A percentile compares a stretch with the other conserved stretches of the same genome.
Conservation (phyloP, 192 early-diverging fungal species). For the Coemansia sp. region DNA sequence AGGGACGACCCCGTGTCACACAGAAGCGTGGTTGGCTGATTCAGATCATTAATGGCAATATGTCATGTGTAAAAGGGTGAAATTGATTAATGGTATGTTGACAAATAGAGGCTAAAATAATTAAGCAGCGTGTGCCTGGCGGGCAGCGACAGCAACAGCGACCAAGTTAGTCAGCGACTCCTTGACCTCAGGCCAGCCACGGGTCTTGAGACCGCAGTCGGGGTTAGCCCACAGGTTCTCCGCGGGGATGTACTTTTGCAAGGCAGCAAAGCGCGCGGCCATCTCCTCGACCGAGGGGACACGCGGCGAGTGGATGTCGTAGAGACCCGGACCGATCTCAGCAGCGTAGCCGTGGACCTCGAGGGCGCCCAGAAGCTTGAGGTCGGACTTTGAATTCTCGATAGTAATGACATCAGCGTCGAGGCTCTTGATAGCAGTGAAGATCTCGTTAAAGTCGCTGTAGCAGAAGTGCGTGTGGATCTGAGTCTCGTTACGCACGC, state of each 20-base stretch:
- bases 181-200: slow-evolving; percentile 93
- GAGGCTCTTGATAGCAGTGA: slow-evolving; percentile 86
- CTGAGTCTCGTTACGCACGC: slow-evolving; percentile 85
- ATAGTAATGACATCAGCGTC: slow-evolving; percentile 98
- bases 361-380: slow-evolving; percentile 91
- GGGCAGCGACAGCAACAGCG: slow-evolving; percentile 71
- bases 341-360: slow-evolving; percentile 81
- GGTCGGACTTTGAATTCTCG: slow-evolving; percentile 97
- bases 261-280: slow-evolving; percentile 75
- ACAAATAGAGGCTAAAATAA: not conserved
- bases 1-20: not conserved
- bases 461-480: slow-evolving; percentile 99
- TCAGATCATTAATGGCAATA: not conserved
- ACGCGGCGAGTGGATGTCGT: slow-evolving; percentile 98
- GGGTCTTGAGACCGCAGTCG: slow-evolving; percentile 97
- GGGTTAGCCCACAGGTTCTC: slow-evolving; percentile 95
- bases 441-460: slow-evolving; percentile 99
- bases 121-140: slow-evolving; percentile 38
- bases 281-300: slow-evolving; percentile 91
- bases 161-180: slow-evolving; percentile 86
- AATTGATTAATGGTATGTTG: not conserved
- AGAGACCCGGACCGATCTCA: slow-evolving; percentile 95
- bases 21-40: not conserved
- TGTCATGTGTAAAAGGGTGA: not conserved
- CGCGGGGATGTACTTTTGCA: slow-evolving; percentile 82